Evolutionary conservation across 2,329 filamentous ascomycete genomes (phyloP), one percentile per base, ranked within the genome.

Genomic region (Penicillium sp.): DNA sequence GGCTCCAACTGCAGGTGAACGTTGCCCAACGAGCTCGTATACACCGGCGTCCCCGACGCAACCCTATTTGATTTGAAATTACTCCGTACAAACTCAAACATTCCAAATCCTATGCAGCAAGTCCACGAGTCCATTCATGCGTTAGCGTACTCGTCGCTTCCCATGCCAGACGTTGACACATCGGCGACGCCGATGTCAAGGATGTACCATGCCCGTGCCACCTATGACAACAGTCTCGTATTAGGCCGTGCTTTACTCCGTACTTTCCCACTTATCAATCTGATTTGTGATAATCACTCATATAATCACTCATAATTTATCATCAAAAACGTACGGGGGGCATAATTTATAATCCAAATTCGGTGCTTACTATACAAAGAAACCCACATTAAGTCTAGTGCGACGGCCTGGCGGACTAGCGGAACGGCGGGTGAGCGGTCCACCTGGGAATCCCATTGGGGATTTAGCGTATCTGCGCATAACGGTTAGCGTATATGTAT

Each of bases 361-460:
- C 12, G 31, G 31, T 13, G 6, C 29, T 31, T 31, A 13, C 12
- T 13, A 33, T 8, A 31, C 8, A 48, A 35, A 35, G 29, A 36
- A 27, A 36, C 4, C 9, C 15, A 27, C 39, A n/a, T n/a, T 13
- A 19, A 33, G 31, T 7, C 35, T 48, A 23, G 12, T 7, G 36
- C 29, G 3, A 25, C 49, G 49, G 49, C 31, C 39, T 13, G 29
- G 29, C 35, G 49, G 49, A 13, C 29, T 12, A 36, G 55, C 49
- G 55, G 55, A 57, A 48, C 35, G 55, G 55, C 55, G 55, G 55
- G 7, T 35, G 9, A 13, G 35, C 35, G 27, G 27, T 31, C 54
- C 48, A 21, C 54, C 41, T 49, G 10, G 19, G 2, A 23, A n/a
- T 39, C 10, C 36, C 53, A 27, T 27, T 55, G n/a, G 13, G 33